These are phyloP conservation scores for Phialemonium atrogriseum DNA, from an alignment of 2,329 filamentous ascomycete genomes.

Conservation along the genomic window DNA sequence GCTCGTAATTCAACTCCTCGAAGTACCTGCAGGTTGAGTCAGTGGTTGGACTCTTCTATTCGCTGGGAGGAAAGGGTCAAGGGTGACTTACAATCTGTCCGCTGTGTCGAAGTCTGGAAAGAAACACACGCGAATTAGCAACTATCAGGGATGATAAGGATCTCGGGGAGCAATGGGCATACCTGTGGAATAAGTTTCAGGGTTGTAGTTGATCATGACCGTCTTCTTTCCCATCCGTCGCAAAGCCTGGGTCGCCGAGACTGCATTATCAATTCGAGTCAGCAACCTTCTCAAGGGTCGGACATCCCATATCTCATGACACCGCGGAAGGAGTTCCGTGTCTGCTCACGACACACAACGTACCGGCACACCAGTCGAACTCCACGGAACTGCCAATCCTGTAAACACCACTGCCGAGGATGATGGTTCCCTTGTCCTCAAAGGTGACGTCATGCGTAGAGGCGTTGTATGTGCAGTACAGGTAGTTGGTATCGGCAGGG, in stretches of 20 bases:
- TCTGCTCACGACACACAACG: too few species aligned
- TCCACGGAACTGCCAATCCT: slow-evolving; percentile 96
- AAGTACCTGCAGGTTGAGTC: too few species aligned
- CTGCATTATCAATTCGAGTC: too few species aligned
- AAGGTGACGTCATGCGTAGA: slow-evolving; percentile 89
- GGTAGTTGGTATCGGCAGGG: slow-evolving; percentile 88
- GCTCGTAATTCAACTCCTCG: slow-evolving; percentile 92
- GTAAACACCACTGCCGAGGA: slow-evolving; percentile 93
- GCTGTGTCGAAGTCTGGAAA: slow-evolving; percentile 86
- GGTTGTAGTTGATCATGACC: slow-evolving; percentile 80
- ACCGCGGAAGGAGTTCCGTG: too few species aligned
- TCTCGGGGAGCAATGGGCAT: too few species aligned
- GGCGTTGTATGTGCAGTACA: slow-evolving; percentile 97
- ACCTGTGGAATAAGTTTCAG: too few species aligned
- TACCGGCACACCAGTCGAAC: slow-evolving; percentile 98
- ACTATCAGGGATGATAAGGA: not conserved
- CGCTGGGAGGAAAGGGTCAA: too few species aligned
- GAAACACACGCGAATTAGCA: too few species aligned
- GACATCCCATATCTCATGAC: too few species aligned
- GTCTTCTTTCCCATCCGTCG: slow-evolving; percentile 90
- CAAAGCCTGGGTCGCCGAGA: slow-evolving; percentile 78
- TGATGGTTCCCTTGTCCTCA: slow-evolving; percentile 81
- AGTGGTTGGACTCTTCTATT: too few species aligned
- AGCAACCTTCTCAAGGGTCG: too few species aligned
- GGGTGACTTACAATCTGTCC: too few species aligned